Evolutionary conservation across 148 eudicot genomes (phyloP).

Genomic region (Pharnaceum exiguum): DNA sequence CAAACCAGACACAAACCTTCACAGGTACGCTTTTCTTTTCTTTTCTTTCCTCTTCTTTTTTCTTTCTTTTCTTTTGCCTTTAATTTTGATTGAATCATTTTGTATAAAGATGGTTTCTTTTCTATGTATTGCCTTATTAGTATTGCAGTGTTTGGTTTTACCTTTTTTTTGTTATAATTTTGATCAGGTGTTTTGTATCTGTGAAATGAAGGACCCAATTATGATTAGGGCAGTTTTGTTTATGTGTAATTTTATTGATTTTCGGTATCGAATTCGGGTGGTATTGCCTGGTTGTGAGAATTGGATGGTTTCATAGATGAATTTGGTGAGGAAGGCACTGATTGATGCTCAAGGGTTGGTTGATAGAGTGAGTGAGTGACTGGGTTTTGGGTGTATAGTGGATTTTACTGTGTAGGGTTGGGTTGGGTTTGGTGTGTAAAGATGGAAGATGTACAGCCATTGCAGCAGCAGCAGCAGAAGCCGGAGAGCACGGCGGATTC

Average conservation of each 20-base stretch:
- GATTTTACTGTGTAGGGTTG: background rate
- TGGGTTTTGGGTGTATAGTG: slow-evolving; percentile 17
- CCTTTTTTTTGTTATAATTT: background rate
- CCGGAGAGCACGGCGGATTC: slow-evolving; percentile 56
- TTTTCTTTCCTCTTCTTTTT: no score
- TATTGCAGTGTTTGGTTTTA: background rate
- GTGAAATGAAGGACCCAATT: slow-evolving; percentile 11
- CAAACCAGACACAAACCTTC: background rate
- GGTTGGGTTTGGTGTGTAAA: slow-evolving; percentile 10
- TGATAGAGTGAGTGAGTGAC: slow-evolving; percentile 12
- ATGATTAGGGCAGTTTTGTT: slow-evolving; percentile 15
- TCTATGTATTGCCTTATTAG: background rate
- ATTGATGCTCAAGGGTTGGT: slow-evolving; percentile 13
- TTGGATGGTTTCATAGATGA: slow-evolving; percentile 19
- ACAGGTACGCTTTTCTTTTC: slow-evolving; percentile 22
- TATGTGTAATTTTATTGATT: slow-evolving; percentile 8
- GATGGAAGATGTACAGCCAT: slow-evolving; percentile 61
- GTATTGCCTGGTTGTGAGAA: slow-evolving; percentile 16
- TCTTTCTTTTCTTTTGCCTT: background rate
- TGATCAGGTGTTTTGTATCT: slow-evolving; percentile 23
- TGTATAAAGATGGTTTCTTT: background rate
- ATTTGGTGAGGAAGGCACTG: slow-evolving; percentile 7
- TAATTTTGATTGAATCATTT: background rate
- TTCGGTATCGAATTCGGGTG: slow-evolving; percentile 22
- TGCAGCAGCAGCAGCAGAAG: slow-evolving; percentile 85